A percentile compares a stretch with the other conserved stretches of the same genome.
These are phyloP conservation scores for Rhodofomes roseus DNA, from an alignment of 1,284 basidiomycete species.

Conservation along the genomic window DNA sequence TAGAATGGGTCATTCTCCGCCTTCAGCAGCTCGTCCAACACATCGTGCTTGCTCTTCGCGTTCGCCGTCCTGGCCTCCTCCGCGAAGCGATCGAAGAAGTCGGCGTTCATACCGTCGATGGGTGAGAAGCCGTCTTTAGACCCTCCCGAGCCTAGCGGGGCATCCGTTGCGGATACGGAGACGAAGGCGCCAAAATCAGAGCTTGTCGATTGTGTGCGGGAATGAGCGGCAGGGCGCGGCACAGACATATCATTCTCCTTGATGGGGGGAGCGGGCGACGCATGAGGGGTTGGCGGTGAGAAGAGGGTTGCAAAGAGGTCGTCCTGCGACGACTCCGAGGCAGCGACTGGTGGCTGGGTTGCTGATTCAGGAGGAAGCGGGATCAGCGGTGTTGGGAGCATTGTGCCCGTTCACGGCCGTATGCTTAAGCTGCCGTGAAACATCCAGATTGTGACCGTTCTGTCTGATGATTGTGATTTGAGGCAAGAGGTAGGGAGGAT, in stretches of 20 bases:
- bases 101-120: constrained; percentile 22
- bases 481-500: background rate
- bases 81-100: constrained; percentile 58
- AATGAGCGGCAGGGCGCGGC: constrained; percentile 14
- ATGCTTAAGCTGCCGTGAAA: background rate
- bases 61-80: constrained; percentile 50
- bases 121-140: constrained; percentile 18
- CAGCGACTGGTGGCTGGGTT: background rate
- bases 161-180: constrained; percentile 54
- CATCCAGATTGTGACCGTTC: background rate
- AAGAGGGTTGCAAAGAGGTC: constrained; percentile 45
- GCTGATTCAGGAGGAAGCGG: constrained; percentile 15
- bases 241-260: background rate
- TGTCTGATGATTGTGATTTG: no score
- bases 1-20: constrained; percentile 68
- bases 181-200: constrained; percentile 70
- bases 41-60: constrained; percentile 44
- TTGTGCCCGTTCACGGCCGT: background rate
- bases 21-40: constrained; percentile 59
- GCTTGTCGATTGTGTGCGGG: constrained; percentile 27
- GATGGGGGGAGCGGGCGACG: constrained; percentile 28
- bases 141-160: constrained; percentile 42
- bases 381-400: constrained; percentile 14
- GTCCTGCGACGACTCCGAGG: constrained; percentile 25
- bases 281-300: constrained; percentile 39